phyloP scores from a whole-genome alignment of 2,329 filamentous ascomycete genomes.

The Paraphaeosphaeria sporulosa region DNA sequence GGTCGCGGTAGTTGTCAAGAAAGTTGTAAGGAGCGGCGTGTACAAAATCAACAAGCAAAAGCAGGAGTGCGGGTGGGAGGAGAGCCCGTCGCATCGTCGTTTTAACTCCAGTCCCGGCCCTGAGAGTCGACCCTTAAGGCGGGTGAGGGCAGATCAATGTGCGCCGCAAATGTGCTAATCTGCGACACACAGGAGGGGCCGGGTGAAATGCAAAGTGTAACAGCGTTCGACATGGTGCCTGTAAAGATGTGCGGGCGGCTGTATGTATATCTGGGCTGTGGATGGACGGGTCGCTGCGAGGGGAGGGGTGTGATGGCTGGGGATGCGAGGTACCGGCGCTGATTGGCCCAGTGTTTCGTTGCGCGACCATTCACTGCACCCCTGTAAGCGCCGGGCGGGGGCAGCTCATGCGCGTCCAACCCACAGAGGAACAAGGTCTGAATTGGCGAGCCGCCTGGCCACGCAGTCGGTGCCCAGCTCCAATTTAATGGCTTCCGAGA shows the following conservation, averaged over 20 bases:
- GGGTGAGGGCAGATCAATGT: constrained; percentile 24
- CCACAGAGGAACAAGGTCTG: constrained; percentile 11
- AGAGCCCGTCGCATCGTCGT: constrained; percentile 12
- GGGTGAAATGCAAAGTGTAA: constrained; percentile 34
- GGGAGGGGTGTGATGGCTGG: constrained; percentile 33
- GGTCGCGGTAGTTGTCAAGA: constrained; percentile 16
- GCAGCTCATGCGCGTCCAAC: constrained; percentile 17
- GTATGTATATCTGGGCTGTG: constrained; percentile 31
- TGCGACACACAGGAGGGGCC: constrained; percentile 37
- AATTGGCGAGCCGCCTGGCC: constrained; percentile 5
- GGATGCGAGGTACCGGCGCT: constrained; percentile 21
- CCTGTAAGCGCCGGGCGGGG: constrained; percentile 46
- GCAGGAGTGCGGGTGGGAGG: constrained; percentile 14
- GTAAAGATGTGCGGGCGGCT: constrained; percentile 26
- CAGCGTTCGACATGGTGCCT: constrained; percentile 31
- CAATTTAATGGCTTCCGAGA: background rate
- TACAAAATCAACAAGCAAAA: constrained; percentile 10
- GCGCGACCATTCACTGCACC: constrained; percentile 41
- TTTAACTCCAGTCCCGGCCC: constrained; percentile 8
- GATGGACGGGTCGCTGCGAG: constrained; percentile 5
- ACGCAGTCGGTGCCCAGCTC: constrained; percentile 10
- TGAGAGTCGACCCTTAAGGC: constrained; percentile 15
- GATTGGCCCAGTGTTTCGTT: constrained; percentile 42
- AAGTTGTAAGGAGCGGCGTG: constrained; percentile 21
- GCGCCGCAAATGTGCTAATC: constrained; percentile 20